These are phyloP conservation scores for Scutellaria minor DNA, from an alignment of 257 asterid species.

Conservation along the genomic window DNA sequence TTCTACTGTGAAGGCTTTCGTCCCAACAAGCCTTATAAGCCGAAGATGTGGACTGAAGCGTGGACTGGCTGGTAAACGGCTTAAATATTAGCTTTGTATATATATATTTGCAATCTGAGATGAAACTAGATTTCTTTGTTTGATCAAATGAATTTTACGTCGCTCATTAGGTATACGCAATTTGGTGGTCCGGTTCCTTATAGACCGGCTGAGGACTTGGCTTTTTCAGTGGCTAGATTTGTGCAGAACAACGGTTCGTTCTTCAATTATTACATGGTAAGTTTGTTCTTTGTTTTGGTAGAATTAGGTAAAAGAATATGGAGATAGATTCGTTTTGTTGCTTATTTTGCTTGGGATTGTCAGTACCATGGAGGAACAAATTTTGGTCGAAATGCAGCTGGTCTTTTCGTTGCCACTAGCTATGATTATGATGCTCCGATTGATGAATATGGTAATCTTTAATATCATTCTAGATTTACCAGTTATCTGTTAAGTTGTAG, in stretches of 20 bases:
- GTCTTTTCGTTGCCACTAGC: conserved; percentile 86
- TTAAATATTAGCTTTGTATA: background rate
- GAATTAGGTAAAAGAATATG: background rate
- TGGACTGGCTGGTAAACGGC: conserved; percentile 91
- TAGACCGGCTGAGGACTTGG: conserved; percentile 90
- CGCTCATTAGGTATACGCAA: conserved; percentile 61
- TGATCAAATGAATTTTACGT: background rate
- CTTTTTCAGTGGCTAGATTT: conserved; percentile 87
- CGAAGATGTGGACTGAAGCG: conserved; percentile 93
- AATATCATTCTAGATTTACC: background rate
- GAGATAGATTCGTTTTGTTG: background rate
- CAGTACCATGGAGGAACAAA: conserved; percentile 97
- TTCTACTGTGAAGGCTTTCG: conserved; percentile 81
- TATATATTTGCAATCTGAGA: background rate
- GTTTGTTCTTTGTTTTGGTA: conserved; percentile 19
- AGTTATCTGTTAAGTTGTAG: background rate
- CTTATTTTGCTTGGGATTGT: conserved; percentile 14
- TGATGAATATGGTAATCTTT: conserved; percentile 81
- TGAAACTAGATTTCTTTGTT: background rate
- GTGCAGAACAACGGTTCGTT: conserved; percentile 88
- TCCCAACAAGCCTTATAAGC: conserved; percentile 80
- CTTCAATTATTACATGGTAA: conserved; percentile 93
- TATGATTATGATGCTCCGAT: conserved; percentile 92
- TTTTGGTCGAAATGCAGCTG: conserved; percentile 78
- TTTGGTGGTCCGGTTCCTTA: conserved; percentile 76